Conservation (phyloP, 2,329 filamentous ascomycete species). For the Coniochaeta sp. region DNA sequence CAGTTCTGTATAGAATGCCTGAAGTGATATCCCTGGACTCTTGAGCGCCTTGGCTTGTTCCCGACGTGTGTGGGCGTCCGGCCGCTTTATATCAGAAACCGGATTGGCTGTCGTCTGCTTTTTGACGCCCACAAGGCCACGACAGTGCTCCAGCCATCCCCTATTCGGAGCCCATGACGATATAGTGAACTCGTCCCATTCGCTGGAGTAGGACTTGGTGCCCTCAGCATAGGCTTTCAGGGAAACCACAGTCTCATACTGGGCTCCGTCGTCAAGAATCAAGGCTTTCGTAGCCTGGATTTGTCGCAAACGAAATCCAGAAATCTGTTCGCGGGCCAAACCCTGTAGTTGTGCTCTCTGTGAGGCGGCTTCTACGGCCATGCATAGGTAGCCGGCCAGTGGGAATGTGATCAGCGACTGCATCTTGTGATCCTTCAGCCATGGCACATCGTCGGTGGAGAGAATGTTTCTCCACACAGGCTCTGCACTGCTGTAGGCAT, state of each 20-base stretch:
- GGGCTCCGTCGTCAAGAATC: slow-evolving; percentile 14
- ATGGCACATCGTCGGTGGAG: slow-evolving; percentile 29
- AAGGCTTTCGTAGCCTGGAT: slow-evolving; percentile 19
- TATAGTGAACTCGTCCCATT: slow-evolving; percentile 20
- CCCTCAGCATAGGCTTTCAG: slow-evolving; percentile 10
- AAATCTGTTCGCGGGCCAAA: slow-evolving; percentile 9
- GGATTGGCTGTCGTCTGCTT: neutral
- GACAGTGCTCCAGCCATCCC: slow-evolving; percentile 17
- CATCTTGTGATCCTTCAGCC: slow-evolving; percentile 40
- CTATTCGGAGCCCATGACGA: slow-evolving; percentile 18
- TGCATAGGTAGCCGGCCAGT: slow-evolving; percentile 31
- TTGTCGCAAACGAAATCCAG: slow-evolving; percentile 14
- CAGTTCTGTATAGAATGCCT: neutral
- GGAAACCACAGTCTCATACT: slow-evolving; percentile 18
- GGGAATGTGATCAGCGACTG: slow-evolving; percentile 39
- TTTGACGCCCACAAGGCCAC: neutral
- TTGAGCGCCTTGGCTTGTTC: neutral
- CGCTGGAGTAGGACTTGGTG: slow-evolving; percentile 9
- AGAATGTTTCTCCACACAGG: slow-evolving; percentile 30
- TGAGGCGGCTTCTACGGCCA: slow-evolving; percentile 24
- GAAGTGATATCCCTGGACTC: neutral
- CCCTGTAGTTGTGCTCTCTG: neutral
- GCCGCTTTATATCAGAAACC: neutral
- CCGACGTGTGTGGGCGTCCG: neutral
- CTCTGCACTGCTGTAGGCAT: slow-evolving; percentile 22